These are phyloP conservation scores for Talinum fruticosum DNA, from an alignment of 148 eudicot genomes.

Conservation along the genomic window DNA sequence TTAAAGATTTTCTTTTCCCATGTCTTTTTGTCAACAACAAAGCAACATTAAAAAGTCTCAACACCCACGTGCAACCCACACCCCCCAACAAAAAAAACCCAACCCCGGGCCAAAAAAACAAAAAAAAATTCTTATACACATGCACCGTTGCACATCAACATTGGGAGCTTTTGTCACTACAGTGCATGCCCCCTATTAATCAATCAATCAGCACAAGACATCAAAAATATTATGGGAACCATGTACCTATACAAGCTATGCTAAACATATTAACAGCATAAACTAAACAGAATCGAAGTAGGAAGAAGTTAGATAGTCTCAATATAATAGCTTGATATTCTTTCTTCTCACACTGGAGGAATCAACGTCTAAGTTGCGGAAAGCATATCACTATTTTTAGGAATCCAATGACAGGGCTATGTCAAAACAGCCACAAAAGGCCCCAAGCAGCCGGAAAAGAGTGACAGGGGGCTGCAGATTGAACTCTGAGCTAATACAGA, in stretches of 20 bases:
- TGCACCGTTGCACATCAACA: background rate
- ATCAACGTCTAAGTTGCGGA: background rate
- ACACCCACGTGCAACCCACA: no score
- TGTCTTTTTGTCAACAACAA: no score
- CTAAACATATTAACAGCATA: background rate
- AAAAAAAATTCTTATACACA: no score
- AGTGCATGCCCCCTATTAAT: background rate
- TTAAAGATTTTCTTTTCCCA: no score
- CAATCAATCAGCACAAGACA: background rate
- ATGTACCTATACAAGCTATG: background rate
- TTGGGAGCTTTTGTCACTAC: background rate
- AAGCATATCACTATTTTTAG: background rate
- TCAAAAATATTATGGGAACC: background rate
- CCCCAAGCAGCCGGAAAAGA: background rate
- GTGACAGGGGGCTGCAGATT: no score
- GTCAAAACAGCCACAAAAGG: background rate
- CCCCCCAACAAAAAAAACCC: no score
- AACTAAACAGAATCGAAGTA: no score
- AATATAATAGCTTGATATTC: background rate
- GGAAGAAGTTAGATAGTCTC: no score
- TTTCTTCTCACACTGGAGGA: no score
- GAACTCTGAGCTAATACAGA: no score
- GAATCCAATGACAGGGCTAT: background rate
- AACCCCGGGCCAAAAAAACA: no score
- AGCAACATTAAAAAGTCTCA: no score